A percentile compares a stretch with the other conserved stretches of the same genome.
Conservation (phyloP, 2,329 filamentous ascomycete genomes). For the Paracoccidioides lutzii region DNA sequence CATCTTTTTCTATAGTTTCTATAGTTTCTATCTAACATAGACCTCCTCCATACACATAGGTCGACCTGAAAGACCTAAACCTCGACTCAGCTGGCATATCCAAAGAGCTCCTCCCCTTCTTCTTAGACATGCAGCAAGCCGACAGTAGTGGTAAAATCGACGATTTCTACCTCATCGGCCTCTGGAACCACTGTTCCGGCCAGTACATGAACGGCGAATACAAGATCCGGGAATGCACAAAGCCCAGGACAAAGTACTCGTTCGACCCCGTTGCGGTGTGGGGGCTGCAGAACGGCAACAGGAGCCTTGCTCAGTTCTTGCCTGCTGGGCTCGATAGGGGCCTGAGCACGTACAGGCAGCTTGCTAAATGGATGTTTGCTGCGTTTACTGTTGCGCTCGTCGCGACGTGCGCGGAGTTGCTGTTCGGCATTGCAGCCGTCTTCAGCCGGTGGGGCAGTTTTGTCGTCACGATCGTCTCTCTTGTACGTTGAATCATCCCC, state of each 20-base stretch:
- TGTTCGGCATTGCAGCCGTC: constrained; percentile 69
- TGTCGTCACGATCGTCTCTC: constrained; percentile 63
- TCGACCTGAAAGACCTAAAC: constrained; percentile 51
- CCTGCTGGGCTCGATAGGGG: constrained; percentile 54
- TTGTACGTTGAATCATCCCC: constrained; percentile 36
- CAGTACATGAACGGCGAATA: constrained; percentile 41
- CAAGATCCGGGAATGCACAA: constrained; percentile 50
- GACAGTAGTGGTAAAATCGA: constrained; percentile 43
- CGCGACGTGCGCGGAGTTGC: constrained; percentile 55
- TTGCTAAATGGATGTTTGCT: constrained; percentile 71
- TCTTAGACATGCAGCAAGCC: constrained; percentile 24
- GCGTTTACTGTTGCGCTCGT: constrained; percentile 63
- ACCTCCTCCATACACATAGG: too few species aligned
- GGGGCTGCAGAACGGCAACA: constrained; percentile 44
- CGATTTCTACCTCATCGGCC: constrained; percentile 65
- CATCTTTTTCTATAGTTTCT: too few species aligned
- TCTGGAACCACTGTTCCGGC: constrained; percentile 78
- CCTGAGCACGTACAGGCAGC: constrained; percentile 58
- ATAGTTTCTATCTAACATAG: too few species aligned
- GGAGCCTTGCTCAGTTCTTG: constrained; percentile 41
- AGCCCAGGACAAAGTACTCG: constrained; percentile 63
- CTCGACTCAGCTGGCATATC: constrained; percentile 31
- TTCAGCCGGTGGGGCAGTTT: constrained; percentile 74
- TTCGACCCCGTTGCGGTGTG: constrained; percentile 56
- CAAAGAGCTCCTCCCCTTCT: constrained; percentile 23